A percentile compares a stretch with the other conserved stretches of the same genome.
phyloP scores from a whole-genome alignment of 2,329 filamentous ascomycete genomes.

The Aspergillus sp. region DNA sequence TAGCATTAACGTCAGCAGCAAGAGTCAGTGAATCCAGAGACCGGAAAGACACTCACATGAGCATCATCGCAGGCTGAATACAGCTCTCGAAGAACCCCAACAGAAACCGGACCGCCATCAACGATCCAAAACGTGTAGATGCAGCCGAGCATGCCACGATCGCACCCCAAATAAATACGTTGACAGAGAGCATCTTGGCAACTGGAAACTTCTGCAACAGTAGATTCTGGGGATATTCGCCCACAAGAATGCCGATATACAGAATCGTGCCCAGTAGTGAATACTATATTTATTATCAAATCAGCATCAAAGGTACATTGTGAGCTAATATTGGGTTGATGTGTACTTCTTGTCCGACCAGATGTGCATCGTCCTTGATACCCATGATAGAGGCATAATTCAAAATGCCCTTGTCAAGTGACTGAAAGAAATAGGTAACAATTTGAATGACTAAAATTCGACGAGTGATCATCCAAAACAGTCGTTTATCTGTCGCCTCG shows the following conservation, averaged over 20 bases:
- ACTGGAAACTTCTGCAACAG: constrained; percentile 52
- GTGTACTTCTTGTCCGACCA: constrained; percentile 42
- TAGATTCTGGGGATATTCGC: constrained; percentile 54
- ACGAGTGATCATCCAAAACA: constrained; percentile 22
- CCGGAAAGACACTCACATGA: constrained; percentile 45
- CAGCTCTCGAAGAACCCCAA: constrained; percentile 13
- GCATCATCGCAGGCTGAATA: constrained; percentile 36
- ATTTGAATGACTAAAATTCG: constrained; percentile 21
- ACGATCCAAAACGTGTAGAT: constrained; percentile 43
- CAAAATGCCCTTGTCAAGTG: constrained; percentile 25
- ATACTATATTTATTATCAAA: constrained; percentile 37
- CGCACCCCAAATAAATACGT: constrained; percentile 55
- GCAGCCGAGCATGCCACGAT: constrained; percentile 50
- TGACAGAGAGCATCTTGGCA: constrained; percentile 51
- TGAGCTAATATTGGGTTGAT: constrained; percentile 28
- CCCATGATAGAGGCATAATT: constrained; percentile 29
- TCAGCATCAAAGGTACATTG: no score
- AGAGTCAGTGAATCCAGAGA: background rate
- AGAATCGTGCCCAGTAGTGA: constrained; percentile 52
- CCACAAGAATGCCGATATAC: constrained; percentile 54
- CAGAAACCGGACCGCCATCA: constrained; percentile 15
- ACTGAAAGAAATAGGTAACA: constrained; percentile 26
- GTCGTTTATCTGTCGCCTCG: constrained; percentile 18
- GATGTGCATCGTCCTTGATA: constrained; percentile 31
- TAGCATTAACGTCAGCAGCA: constrained; percentile 19